Evolutionary conservation across 345 rosid genomes (phyloP).

Genomic region (Acer negundo): DNA sequence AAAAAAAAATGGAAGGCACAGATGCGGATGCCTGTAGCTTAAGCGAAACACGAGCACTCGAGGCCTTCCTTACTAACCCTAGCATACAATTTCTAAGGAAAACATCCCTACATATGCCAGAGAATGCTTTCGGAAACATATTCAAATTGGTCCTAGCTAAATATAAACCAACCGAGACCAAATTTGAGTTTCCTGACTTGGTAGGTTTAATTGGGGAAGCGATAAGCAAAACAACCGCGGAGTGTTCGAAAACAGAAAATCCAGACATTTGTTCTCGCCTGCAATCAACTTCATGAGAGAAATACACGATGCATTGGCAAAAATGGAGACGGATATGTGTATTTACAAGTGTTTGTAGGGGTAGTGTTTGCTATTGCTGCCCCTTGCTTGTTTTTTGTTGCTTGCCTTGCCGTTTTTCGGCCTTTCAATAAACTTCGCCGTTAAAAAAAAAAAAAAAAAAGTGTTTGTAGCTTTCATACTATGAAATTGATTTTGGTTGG

Average conservation of each 20-base stretch:
- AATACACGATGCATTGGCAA: background rate
- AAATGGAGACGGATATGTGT: slow-evolving; percentile 23
- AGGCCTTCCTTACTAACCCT: slow-evolving; percentile 21
- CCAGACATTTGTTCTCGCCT: background rate
- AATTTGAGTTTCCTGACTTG: slow-evolving; percentile 19
- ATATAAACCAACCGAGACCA: background rate
- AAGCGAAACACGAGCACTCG: background rate
- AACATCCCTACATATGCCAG: background rate
- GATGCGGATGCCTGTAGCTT: background rate
- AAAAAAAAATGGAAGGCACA: slow-evolving; percentile 38
- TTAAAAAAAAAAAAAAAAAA: too few relatives aligned
- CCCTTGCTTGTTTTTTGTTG: too few relatives aligned
- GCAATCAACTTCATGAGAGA: background rate
- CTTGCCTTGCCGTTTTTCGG: too few relatives aligned
- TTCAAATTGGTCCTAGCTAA: background rate
- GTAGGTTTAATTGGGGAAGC: slow-evolving; percentile 18
- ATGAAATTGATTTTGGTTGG: slow-evolving; percentile 61
- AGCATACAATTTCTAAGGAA: slow-evolving; percentile 15
- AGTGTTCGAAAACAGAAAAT: background rate
- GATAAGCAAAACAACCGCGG: slow-evolving; percentile 6
- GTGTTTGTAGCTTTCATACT: slow-evolving; percentile 25
- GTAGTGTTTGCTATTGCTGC: too few relatives aligned
- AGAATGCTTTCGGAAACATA: slow-evolving; percentile 15
- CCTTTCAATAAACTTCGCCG: too few relatives aligned
- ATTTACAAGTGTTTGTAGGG: slow-evolving; percentile 37